Percentiles rank a stretch among this genome's conserved stretches.
Conservation (phyloP, 306 rosid species). For the Malus domestica region DNA sequence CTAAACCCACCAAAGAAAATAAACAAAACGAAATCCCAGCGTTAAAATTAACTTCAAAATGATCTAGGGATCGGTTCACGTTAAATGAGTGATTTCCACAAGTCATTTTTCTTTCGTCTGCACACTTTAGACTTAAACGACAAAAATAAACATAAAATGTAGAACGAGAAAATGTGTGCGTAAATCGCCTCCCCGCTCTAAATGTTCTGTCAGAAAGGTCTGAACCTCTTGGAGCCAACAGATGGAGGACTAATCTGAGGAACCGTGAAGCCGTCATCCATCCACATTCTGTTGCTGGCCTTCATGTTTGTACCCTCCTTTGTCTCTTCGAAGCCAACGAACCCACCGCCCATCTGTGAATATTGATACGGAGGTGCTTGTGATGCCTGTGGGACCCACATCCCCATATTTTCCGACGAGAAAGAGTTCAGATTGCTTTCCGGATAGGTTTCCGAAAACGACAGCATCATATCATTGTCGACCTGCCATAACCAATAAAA, state of each 20-base stretch:
- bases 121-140: background rate
- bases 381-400: slow-evolving; percentile 82
- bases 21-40: background rate
- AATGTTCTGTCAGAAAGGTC: slow-evolving; percentile 42
- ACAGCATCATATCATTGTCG: slow-evolving; percentile 20
- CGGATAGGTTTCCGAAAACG: slow-evolving; percentile 32
- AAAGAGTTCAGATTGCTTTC: slow-evolving; percentile 28
- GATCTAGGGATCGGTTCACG: background rate
- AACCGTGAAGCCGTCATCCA: slow-evolving; percentile 71
- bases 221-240: slow-evolving; percentile 46
- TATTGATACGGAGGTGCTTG: slow-evolving; percentile 14
- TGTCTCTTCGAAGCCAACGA: slow-evolving; percentile 24
- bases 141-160: background rate
- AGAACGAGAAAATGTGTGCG: background rate
- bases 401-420: slow-evolving; percentile 33
- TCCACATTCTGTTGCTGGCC: slow-evolving; percentile 34
- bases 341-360: slow-evolving; percentile 25
- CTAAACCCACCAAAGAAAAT: background rate
- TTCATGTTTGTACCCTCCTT: slow-evolving; percentile 34
- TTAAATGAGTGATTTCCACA: background rate
- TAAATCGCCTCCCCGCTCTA: background rate
- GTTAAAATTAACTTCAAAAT: background rate
- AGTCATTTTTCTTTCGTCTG: background rate
- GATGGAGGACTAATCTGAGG: slow-evolving; percentile 60
- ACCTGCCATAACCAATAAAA: slow-evolving; percentile 24